Percentiles rank a stretch among this genome's conserved stretches.
Conservation (phyloP, 805 yeast species). For the Phaffomyces opuntiae region DNA sequence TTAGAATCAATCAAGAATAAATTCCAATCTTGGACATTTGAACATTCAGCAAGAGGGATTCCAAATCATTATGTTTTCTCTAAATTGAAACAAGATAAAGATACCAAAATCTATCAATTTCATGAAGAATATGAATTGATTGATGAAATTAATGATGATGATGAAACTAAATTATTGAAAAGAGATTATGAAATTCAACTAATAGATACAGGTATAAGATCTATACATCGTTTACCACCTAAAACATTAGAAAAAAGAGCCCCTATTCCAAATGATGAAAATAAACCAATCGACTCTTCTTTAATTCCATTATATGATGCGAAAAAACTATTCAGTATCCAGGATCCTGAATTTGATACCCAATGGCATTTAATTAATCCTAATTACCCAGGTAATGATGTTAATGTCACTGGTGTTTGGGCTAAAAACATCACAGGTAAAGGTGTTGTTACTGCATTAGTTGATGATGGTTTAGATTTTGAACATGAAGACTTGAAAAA, state of each 20-base stretch:
- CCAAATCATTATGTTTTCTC: slow-evolving; percentile 66
- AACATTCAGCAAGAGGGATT: slow-evolving; percentile 56
- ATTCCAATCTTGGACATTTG: slow-evolving; percentile 46
- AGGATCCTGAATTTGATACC: slow-evolving; percentile 73
- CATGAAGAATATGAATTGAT: slow-evolving; percentile 10
- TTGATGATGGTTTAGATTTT: slow-evolving; percentile 92
- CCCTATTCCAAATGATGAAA: slow-evolving; percentile 41
- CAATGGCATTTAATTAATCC: slow-evolving; percentile 95
- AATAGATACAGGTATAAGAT: slow-evolving; percentile 27
- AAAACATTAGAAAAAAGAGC: slow-evolving; percentile 47
- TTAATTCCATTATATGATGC: slow-evolving; percentile 40
- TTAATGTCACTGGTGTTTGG: slow-evolving; percentile 87
- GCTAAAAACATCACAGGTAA: slow-evolving; percentile 69
- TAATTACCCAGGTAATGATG: slow-evolving; percentile 68
- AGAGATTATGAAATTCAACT: slow-evolving; percentile 11
- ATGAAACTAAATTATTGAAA: slow-evolving; percentile 5
- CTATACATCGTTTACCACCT: slow-evolving; percentile 51
- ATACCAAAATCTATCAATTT: slow-evolving; percentile 1
- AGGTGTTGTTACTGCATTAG: slow-evolving; percentile 78
- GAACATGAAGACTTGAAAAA: slow-evolving; percentile 65
- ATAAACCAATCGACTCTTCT: slow-evolving; percentile 42
- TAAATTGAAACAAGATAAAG: slow-evolving; percentile 25
- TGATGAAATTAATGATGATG: slow-evolving; percentile 6
- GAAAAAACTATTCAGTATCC: slow-evolving; percentile 47
- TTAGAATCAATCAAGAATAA: slow-evolving; percentile 26